A percentile compares a stretch with the other conserved stretches of the same genome.
Evolutionary conservation across 139 green algal species (phyloP).

Genomic region (Mesotaenium endlicherianum): DNA sequence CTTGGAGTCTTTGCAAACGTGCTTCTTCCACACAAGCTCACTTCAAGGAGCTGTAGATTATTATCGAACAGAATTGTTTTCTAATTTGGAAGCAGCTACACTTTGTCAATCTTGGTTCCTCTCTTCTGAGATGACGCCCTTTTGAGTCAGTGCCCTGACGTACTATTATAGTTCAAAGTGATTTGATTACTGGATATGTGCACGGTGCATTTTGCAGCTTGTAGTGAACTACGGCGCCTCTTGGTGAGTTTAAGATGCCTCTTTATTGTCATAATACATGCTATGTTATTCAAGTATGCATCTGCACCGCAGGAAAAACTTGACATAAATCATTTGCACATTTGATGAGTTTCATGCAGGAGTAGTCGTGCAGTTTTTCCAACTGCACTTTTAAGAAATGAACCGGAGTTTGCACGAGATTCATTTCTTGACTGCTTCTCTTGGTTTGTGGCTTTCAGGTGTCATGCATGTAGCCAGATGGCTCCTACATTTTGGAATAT

Average conservation of each 20-base stretch:
- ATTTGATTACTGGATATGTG: too few relatives aligned
- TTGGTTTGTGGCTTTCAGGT: slow-evolving; percentile 12
- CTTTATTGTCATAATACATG: not conserved
- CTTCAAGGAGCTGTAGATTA: too few relatives aligned
- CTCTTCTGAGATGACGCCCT: too few relatives aligned
- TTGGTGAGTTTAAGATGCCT: slow-evolving; percentile 34
- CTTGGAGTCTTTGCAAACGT: too few relatives aligned
- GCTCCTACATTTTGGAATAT: slow-evolving; percentile 44
- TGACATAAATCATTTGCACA: not conserved
- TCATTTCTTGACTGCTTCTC: not conserved
- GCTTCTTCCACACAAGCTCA: too few relatives aligned
- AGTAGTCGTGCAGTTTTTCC: not conserved
- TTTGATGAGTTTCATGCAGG: not conserved
- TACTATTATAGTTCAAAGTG: too few relatives aligned
- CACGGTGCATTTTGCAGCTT: slow-evolving; percentile 40
- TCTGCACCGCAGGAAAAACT: not conserved
- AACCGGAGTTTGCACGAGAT: not conserved
- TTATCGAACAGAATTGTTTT: too few relatives aligned
- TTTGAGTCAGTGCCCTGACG: too few relatives aligned
- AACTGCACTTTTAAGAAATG: too few relatives aligned
- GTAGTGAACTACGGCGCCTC: slow-evolving; percentile 48
- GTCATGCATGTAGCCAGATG: slow-evolving; percentile 49
- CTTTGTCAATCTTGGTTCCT: too few relatives aligned
- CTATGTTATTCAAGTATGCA: not conserved
- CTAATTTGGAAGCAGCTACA: too few relatives aligned